Base-by-base conservation (phyloP, 2,329 filamentous ascomycete species). In the Amauroascus verrucosus region DNA sequence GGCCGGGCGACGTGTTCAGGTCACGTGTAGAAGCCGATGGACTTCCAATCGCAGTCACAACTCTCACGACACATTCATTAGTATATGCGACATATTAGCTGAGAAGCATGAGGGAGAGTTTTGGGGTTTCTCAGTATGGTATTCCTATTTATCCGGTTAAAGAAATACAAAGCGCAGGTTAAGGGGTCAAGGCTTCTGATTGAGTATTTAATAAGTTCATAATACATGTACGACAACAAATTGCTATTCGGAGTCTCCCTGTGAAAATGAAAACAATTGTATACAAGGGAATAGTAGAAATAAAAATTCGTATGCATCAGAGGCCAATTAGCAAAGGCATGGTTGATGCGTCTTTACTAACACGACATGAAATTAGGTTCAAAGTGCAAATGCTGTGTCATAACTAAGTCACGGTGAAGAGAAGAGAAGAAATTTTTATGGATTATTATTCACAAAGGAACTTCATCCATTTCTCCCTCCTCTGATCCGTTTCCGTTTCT, bases 401-500 rank as follows among this genome's bases (percentile, higher is more conserved):
- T 40, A 40, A 14, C n/a, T 40, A 43, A 43, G 26, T 5, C 41
- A 40, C 4, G 24, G 13, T 16, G n/a, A 14, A 16, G 22, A 14
- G 20, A 20, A 33, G 33, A 20, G 20, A 13, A 20, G 4, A 32
- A 46, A 33, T 11, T 3, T 20, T 14, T 7, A 33, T 33, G 9
- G 44, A 2, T 45, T 3, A 32, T 16, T 1, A 14, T 11, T 48
- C 54, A 61, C n/a, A 61, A 49, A 8, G 60, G 59, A 24, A 61
- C 59, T 51, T 61, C 60, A 55, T 59, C 55, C 16, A 61, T 54
- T 30, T 61, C 58, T 18, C 57, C 54, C 47, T 58, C 59, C 30
- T 58, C 59, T 38, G 54, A 51, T 6, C 53, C 53, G n/a, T 26
- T 53, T 50, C 51, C 51, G 22, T 11, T 47, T 28, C 8, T 24